These are phyloP conservation scores for Botrytis porri DNA, from an alignment of 2,329 filamentous ascomycete genomes.

Conservation along the genomic window DNA sequence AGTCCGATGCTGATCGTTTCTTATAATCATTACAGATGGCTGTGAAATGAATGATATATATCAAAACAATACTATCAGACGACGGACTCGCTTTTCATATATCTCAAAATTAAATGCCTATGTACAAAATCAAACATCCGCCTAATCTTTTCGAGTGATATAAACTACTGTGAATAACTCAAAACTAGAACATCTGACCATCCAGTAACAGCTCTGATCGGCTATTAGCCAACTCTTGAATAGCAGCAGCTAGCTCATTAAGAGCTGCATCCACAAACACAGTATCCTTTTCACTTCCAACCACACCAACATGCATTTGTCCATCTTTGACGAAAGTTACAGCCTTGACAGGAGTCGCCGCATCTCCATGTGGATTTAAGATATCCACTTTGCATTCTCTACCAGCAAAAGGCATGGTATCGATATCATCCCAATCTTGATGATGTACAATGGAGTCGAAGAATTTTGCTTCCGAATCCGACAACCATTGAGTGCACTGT, in stretches of 20 bases:
- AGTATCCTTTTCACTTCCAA: constrained; percentile 43
- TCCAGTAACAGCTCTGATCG: constrained; percentile 22
- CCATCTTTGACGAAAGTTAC: constrained; percentile 45
- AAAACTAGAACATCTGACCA: constrained; percentile 15
- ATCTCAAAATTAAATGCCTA: not conserved
- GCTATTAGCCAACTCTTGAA: constrained; percentile 26
- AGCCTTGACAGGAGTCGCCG: constrained; percentile 44
- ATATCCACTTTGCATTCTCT: constrained; percentile 36
- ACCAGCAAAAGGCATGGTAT: constrained; percentile 43
- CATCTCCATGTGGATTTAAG: constrained; percentile 42
- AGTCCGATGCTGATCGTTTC: not conserved
- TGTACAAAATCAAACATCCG: not conserved
- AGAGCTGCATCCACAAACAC: constrained; percentile 40
- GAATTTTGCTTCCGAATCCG: constrained; percentile 25
- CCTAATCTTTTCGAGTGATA: not conserved
- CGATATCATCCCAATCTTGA: constrained; percentile 41
- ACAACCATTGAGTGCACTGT: constrained; percentile 39
- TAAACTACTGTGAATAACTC: not conserved
- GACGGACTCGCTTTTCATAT: not conserved
- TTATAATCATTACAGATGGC: not conserved
- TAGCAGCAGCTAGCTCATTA: constrained; percentile 32
- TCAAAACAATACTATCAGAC: not conserved
- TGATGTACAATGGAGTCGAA: constrained; percentile 42
- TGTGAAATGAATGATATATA: not conserved
- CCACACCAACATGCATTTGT: constrained; percentile 44